Base-by-base conservation (phyloP, 768 basidiomycete genomes). In the Rhizopogon sp. region DNA sequence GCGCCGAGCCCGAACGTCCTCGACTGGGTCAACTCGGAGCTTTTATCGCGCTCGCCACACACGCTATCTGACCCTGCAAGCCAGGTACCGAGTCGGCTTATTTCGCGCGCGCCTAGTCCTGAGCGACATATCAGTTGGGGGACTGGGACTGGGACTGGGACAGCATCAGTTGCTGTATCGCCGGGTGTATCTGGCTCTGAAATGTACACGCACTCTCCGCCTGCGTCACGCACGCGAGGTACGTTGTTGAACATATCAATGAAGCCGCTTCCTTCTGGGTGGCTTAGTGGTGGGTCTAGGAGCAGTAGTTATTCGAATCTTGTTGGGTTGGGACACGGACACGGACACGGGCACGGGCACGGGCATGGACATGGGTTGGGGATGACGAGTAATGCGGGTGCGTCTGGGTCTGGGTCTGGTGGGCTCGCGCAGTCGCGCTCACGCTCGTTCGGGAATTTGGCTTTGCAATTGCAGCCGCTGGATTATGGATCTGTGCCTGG, bases 1-100 rank as follows among this genome's bases (percentile, higher is more conserved):
- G 22, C 35, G 11, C 35, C 35, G 13, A 37, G 11, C 35, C 10
- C 35, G 35, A 13, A 14, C 20, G 7, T 37, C 14, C 75, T 90
- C 51, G 85, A 90, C 51, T 91, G 88, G 84, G 82, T 92, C 54
- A 91, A 93, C 68, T 88, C 88, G 5, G 93, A 94, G 70, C 78
- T 96, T 3, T 73, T 94, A 49, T 74, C 87, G 2, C 67, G 69
- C 22, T 62, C 72, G 14, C 64, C 66, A 1, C 70, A 70, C 3
- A 62, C 71, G 41, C 56, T 46, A 49, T 66, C 68, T 39, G 66
- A 64, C 42, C 64, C 59, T 41, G 49, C 52, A 33, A 75, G 70
- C 58, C 65, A 60, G 42, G 51, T 56, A 9, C 41, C 28, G 6
- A 72, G 70, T 50, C 47, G 52, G 16, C 65, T 64, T 20, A 62